These are phyloP conservation scores for Globisporangium irregulare DNA, from an alignment of 352 stramenopile species.

Conservation along the genomic window DNA sequence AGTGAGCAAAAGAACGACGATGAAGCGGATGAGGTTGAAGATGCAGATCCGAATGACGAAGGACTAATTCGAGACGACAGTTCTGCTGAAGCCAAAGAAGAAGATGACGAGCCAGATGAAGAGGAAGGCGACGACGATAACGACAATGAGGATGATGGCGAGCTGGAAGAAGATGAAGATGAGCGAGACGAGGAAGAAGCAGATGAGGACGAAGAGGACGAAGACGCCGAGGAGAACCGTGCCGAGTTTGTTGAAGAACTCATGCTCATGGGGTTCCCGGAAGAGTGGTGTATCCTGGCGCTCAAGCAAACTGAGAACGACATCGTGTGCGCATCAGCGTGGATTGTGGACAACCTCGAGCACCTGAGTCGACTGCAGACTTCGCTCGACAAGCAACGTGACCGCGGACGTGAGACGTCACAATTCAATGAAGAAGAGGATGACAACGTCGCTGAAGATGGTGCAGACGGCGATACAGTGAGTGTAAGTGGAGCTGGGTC, in stretches of 20 bases:
- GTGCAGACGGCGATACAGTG: neutral
- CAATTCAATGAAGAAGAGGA: conserved; percentile 74
- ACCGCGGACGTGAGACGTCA: conserved; percentile 32
- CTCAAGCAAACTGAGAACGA: conserved; percentile 91
- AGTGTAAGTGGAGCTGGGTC: neutral
- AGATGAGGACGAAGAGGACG: conserved; percentile 49
- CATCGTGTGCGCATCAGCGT: conserved; percentile 87
- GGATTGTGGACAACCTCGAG: conserved; percentile 93
- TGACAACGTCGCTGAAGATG: conserved; percentile 20
- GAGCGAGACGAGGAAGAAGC: conserved; percentile 45
- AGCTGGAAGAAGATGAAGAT: conserved; percentile 16
- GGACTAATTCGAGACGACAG: neutral
- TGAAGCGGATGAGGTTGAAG: neutral
- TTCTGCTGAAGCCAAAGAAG: neutral
- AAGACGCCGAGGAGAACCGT: conserved; percentile 45
- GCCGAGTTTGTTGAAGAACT: conserved; percentile 89
- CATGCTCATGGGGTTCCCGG: conserved; percentile 91
- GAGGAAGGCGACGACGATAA: conserved; percentile 12
- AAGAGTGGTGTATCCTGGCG: conserved; percentile 90
- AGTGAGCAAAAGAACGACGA: conserved; percentile 1
- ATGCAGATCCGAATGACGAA: neutral
- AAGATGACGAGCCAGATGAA: neutral
- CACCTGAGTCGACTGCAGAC: conserved; percentile 85
- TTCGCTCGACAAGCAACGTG: conserved; percentile 65
- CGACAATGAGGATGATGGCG: conserved; percentile 16